These are phyloP conservation scores for Ramalina intermedia DNA, from an alignment of 495 filamentous ascomycete species.

Conservation along the genomic window DNA sequence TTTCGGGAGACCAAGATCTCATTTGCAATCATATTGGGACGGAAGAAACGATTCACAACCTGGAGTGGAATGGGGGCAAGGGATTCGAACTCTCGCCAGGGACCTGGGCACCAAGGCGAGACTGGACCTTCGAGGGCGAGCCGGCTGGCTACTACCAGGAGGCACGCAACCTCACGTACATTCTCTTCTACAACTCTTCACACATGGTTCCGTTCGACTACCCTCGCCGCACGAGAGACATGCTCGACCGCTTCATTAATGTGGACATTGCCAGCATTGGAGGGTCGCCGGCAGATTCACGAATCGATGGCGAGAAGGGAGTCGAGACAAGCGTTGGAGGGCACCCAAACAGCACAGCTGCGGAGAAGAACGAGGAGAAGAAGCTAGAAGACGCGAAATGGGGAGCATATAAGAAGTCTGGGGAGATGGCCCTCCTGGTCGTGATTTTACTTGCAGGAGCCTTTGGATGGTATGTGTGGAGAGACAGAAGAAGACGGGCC, in stretches of 20 bases:
- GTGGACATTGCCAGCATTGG: conserved; percentile 90
- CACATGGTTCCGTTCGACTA: conserved; percentile 98
- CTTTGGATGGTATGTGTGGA: conserved; percentile 83
- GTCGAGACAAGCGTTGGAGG: conserved; percentile 76
- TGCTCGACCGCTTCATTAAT: conserved; percentile 91
- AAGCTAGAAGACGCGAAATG: conserved; percentile 77
- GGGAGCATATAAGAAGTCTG: conserved; percentile 83
- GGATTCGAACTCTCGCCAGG: conserved; percentile 86
- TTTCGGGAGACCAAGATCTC: conserved; percentile 84
- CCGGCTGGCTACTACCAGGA: conserved; percentile 84
- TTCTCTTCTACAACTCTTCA: conserved; percentile 85
- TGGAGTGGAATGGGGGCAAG: conserved; percentile 80
- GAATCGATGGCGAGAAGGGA: conserved; percentile 82
- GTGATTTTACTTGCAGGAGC: conserved; percentile 61
- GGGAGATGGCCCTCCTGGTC: conserved; percentile 76
- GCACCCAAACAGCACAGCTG: conserved; percentile 64
- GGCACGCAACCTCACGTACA: conserved; percentile 88
- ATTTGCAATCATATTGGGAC: conserved; percentile 98
- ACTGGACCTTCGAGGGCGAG: conserved; percentile 92
- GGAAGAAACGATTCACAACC: conserved; percentile 76
- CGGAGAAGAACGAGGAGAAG: conserved; percentile 56
- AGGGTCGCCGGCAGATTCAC: conserved; percentile 65
- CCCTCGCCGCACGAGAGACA: conserved; percentile 75
- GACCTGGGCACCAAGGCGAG: conserved; percentile 75
- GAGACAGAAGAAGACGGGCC: conserved; percentile 44